Evolutionary conservation across 164 flowering plant genomes (phyloP).

Genomic region (Dillenia suffruticosa): DNA sequence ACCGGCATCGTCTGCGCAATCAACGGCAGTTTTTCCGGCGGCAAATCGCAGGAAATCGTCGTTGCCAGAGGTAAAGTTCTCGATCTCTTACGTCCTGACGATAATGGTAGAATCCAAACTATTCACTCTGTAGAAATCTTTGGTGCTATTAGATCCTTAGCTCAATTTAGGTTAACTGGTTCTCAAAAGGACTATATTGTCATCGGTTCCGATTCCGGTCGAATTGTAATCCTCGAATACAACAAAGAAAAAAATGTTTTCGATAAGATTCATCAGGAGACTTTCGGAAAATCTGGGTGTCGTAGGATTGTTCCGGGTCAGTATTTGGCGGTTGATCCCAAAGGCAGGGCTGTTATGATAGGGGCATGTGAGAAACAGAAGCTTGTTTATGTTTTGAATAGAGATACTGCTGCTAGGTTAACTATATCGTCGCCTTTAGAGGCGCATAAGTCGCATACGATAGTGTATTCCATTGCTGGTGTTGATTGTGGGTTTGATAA

Average conservation of each 20-base stretch:
- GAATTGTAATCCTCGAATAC: conserved; percentile 85
- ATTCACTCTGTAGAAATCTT: conserved; percentile 80
- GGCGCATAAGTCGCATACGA: conserved; percentile 89
- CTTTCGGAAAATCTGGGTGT: conserved; percentile 94
- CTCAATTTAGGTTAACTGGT: conserved; percentile 87
- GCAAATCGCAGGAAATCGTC: conserved; percentile 76
- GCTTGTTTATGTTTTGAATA: conserved; percentile 89
- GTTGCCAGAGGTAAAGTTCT: conserved; percentile 92
- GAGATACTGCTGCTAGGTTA: conserved; percentile 89
- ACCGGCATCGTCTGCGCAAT: conserved; percentile 85
- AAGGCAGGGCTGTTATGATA: conserved; percentile 94
- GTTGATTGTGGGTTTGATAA: conserved; percentile 98
- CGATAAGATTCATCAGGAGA: conserved; percentile 91
- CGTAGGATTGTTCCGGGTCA: conserved; percentile 94
- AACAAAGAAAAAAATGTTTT: conserved; percentile 79
- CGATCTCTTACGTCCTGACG: conserved; percentile 91
- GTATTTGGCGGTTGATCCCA: conserved; percentile 85
- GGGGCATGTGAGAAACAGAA: conserved; percentile 98
- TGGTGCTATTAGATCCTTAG: conserved; percentile 81
- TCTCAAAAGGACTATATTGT: conserved; percentile 88
- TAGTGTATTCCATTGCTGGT: conserved; percentile 73
- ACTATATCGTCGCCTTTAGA: conserved; percentile 93
- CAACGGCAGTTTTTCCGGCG: conserved; percentile 88
- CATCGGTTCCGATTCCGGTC: conserved; percentile 94
- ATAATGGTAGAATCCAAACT: conserved; percentile 85